These are phyloP conservation scores for Fusarium anguioides DNA, from an alignment of 2,329 filamentous ascomycete species.

Conservation along the genomic window DNA sequence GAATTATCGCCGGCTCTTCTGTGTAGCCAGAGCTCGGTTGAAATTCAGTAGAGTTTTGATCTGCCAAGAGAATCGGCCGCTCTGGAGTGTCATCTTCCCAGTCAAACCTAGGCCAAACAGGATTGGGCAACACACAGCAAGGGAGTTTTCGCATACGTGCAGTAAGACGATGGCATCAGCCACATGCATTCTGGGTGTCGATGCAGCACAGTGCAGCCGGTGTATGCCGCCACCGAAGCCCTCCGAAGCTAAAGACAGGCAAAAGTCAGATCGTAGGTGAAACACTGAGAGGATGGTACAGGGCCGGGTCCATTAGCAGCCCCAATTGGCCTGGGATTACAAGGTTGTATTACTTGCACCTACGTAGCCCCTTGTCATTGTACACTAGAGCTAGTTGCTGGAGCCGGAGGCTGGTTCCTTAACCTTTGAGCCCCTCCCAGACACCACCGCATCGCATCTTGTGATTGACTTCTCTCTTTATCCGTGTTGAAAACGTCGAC, in stretches of 20 bases:
- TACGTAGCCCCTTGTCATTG: conserved; percentile 22
- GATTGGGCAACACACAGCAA: background rate
- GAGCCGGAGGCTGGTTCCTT: conserved; percentile 20
- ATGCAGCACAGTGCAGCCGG: conserved; percentile 3
- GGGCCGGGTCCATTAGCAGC: conserved; percentile 4
- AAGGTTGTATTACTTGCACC: conserved; percentile 16
- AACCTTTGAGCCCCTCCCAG: conserved; percentile 24
- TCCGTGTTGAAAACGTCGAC: conserved; percentile 6
- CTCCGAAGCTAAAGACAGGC: background rate
- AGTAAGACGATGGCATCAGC: conserved; percentile 4
- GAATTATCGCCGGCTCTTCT: background rate
- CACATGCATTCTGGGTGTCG: conserved; percentile 12
- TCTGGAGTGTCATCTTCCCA: background rate
- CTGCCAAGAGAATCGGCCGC: conserved; percentile 1
- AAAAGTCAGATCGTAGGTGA: conserved; percentile 22
- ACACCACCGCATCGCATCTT: background rate
- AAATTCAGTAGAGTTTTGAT: background rate
- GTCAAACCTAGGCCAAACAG: background rate
- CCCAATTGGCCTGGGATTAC: conserved; percentile 15
- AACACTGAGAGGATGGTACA: conserved; percentile 14
- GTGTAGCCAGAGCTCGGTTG: no score
- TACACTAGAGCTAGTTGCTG: conserved; percentile 18
- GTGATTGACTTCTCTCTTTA: conserved; percentile 5
- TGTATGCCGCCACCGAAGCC: conserved; percentile 18
- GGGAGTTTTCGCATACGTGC: conserved; percentile 2